These are phyloP conservation scores for Saccharomyces hybrid DNA, from an alignment of 1,139 yeast species.

Conservation along the genomic window DNA sequence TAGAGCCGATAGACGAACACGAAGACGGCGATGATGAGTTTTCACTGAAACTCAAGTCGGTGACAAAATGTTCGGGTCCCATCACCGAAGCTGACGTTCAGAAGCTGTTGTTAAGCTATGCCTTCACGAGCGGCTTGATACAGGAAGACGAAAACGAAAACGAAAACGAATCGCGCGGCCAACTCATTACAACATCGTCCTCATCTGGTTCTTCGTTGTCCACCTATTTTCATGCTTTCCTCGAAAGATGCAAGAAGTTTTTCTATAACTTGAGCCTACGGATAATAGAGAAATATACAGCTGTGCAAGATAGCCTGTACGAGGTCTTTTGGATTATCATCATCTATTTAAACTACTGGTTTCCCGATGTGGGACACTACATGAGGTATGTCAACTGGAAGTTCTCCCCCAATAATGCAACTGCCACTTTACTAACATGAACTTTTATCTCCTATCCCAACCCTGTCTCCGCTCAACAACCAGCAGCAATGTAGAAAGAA, in stretches of 20 bases:
- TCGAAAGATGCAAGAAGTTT: background rate
- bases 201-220: background rate
- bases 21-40: background rate
- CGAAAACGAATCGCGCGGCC: background rate
- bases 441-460: background rate
- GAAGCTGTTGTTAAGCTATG: background rate
- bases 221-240: background rate
- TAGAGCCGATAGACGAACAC: background rate
- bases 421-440: constrained; percentile 2
- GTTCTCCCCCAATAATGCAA: background rate
- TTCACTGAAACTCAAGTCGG: background rate
- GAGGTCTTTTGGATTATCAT: constrained; percentile 12
- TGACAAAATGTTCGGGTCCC: background rate
- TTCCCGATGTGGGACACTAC: constrained; percentile 8
- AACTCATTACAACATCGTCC: background rate
- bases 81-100: background rate
- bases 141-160: background rate
- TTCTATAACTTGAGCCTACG: background rate
- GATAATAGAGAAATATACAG: background rate
- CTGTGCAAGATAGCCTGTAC: background rate
- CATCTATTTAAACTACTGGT: constrained; percentile 11
- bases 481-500: background rate
- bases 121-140: background rate
- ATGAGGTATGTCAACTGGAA: constrained; percentile 10
- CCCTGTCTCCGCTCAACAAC: background rate